These are phyloP conservation scores for Pyrrhoderma lamaoense DNA, from an alignment of 1,284 basidiomycete genomes.

Conservation along the genomic window DNA sequence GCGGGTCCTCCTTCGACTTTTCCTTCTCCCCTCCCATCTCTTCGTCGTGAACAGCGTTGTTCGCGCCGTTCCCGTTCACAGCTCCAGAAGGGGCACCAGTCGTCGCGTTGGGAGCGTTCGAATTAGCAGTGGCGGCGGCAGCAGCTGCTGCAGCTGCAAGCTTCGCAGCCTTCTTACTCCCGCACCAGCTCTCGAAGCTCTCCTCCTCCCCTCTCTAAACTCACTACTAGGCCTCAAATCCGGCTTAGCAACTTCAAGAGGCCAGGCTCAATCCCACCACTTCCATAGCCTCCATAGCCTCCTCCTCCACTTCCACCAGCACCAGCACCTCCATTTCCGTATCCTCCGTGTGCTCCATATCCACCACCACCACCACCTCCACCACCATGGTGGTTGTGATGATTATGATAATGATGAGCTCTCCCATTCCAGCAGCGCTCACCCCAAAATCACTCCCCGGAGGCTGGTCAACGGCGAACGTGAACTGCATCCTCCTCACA, in stretches of 20 bases:
- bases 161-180: constrained; percentile 2
- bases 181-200: constrained; percentile 30
- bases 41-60: constrained; percentile 23
- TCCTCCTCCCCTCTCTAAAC: constrained; percentile 45
- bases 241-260: constrained; percentile 49
- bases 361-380: not conserved
- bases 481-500: constrained; percentile 80
- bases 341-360: not conserved
- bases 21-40: not conserved
- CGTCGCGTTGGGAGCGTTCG: not conserved
- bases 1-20: not conserved
- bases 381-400: not conserved
- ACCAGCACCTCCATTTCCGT: not conserved
- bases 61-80: too few species aligned
- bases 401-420: not conserved
- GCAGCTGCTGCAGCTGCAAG: too few species aligned
- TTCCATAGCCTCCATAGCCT: not conserved
- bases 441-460: constrained; percentile 25
- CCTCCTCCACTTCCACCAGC: not conserved
- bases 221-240: constrained; percentile 60
- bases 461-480: constrained; percentile 71
- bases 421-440: too few species aligned
- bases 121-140: constrained; percentile 19
- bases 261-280: constrained; percentile 27
- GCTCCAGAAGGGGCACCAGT: too few species aligned